Base-by-base conservation (phyloP, 2,329 filamentous ascomycete species). In the Hortaea sp. region DNA sequence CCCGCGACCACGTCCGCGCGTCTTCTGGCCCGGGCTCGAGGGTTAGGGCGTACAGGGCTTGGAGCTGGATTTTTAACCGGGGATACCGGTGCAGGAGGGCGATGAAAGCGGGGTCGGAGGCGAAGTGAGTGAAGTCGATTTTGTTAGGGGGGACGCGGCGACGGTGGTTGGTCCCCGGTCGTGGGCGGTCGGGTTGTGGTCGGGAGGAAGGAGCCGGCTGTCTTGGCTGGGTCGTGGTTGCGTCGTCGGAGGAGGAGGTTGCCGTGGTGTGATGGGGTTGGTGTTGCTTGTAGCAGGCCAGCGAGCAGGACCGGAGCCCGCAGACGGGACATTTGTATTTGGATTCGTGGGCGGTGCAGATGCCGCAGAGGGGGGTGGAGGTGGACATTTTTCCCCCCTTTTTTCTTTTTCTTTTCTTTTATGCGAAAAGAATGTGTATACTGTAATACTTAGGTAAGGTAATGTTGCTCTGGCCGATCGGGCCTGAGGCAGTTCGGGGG, bases 251-350 rank as follows among this genome's bases (percentile, higher is more conserved):
- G 32, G 32, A 35, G 32, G 32, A 35, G 32, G 32, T n/a, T 9
- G 32, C 32, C n/a, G 32, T 35, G 31, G 54, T 58, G 49, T 65
- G 64, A 5, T 42, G 48, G 10, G 49, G 42, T 47, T 64, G 66
- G 56, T 67, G 65, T 13, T 52, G 48, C 51, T 63, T 68, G 55
- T 63, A 68, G 56, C 66, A 68, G 37, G 53, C 47, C 13, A 67
- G 53, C 4, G 65, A 68, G 55, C 65, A 68, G 52, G 73, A 74
- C 58, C 65, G 68, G 30, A 70, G 51, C 48, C 65, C 58, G 54
- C 71, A 73, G 13, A 65, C 63, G n/a, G 69, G 68, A 53, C 71
- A 74, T 60, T 70, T 72, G 64, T 74, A 74, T 56, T 73, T 74
- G 41, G 68, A 69, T n/a, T 65, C 63, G 41, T 61, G 56, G 20